Evolutionary conservation across 495 filamentous ascomycete genomes (phyloP), one percentile per base, ranked within the genome.

Genomic region (Annulohypoxylon moriforme): DNA sequence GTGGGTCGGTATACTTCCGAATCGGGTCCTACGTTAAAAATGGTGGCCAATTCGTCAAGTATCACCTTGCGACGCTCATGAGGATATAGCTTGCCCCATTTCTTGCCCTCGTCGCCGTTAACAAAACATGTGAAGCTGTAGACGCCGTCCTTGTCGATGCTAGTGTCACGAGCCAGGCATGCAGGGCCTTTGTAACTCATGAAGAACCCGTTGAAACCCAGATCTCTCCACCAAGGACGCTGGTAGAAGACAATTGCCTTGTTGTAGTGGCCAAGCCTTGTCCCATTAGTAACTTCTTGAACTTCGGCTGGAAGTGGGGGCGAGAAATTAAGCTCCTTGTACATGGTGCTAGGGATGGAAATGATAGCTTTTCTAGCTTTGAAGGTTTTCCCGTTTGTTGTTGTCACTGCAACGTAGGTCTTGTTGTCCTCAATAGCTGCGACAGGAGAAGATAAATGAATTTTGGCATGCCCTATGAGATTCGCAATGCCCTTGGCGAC

Each of bases 91-190:
- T 58, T 50, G 0, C 74, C 57, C 81, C 81, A 84, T 6, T 59
- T 46, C 13, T 73, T 65, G 10, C 79, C 83, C 0, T 24, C 18
- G n/a, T 72, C 69, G 6, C 81, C 80, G 9, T 60, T 63, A 36
- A 84, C 49, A 50, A 85, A 84, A 53, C 79, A 82, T 0, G 83
- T 85, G 0, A 86, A 68, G 1, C 75, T 70, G 29, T 74, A 82
- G 31, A 80, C 77, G 0, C 40, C 44, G 34, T 79, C 75, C 7
- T 57, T 55, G 1, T 73, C 75, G 31, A 60, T 76, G 50, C 76
- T 76, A 3, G 80, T 82, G 59, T 87, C 84, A 1, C 82, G 75
- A 4, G 74, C 67, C 6, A 85, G 75, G 6, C 67, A 49, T 0
- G 72, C 78, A 0, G 83, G 83, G 0, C 81, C 83, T 10, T 33